Evolutionary conservation across 2,329 filamentous ascomycete genomes (phyloP), one percentile per base, ranked within the genome.

Genomic region (Sporothrix phasma): DNA sequence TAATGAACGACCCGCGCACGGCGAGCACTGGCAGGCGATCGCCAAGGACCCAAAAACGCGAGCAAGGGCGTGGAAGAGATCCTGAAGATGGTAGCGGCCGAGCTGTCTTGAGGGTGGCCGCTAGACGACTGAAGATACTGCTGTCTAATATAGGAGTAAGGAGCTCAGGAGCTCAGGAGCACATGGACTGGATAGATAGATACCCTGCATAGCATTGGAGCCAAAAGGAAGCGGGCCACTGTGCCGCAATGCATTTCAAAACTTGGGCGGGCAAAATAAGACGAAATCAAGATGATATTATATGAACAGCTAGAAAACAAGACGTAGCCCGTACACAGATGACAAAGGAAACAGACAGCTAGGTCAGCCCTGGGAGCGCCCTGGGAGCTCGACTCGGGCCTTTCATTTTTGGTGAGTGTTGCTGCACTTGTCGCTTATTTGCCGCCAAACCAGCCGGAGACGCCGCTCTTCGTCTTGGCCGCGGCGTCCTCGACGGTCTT

Each of bases 1-100:
- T 89, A 37, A 77, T 88, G 58, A 92, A 87, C 64, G 94, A 97
- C 75, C 95, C 95, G 3, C 86, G 70, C 92, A 99, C 74, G 94
- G 94, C 15, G 94, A 99, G 80, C 79, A 88, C 29, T 99, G 94
- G 94, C 90, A 96, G 78, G 77, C 79, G 8, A 81, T 97, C 3
- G 85, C 88, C 19, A 99, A 99, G 80, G 85, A 92, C 71, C 93
- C 93, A 0, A 83, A 81, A 95, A 96, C 75, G 89, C 88, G 26
- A 79, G 83, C 63, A 88, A 88, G 78, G 80, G 81, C 11, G 83
- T 84, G 0, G 92, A 96, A 75, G 91, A 96, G 74, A 82, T 97
- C 17, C 73, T 99, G 70, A 90, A 89, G 77, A 75, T 92, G 67
- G 92, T 95, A 24, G 88, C 89, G 0, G 81, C 79, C 43, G 68